phyloP scores from a whole-genome alignment of 2,329 filamentous ascomycete genomes.

The Aspergillus costaricaensis region DNA sequence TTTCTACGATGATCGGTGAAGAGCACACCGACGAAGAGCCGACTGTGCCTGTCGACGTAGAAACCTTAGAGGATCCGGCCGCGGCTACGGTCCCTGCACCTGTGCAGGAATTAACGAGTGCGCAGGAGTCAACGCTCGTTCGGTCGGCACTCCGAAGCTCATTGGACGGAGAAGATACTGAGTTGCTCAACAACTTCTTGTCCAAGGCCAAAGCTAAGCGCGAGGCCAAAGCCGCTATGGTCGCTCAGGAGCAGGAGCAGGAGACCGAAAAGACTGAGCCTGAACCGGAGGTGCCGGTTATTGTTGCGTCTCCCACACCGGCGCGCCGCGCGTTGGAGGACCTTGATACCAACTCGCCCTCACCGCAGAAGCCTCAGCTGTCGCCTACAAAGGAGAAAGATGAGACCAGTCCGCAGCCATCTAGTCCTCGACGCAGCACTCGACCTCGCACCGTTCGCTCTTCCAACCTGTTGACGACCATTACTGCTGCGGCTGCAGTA shows the following conservation, averaged over 20 bases:
- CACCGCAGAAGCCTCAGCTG: constrained; percentile 33
- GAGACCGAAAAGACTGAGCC: constrained; percentile 19
- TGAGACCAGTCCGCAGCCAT: constrained; percentile 19
- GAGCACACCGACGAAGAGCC: constrained; percentile 5
- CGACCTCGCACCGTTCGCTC: constrained; percentile 27
- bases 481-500: constrained; percentile 25
- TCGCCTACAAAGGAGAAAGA: constrained; percentile 33
- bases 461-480: constrained; percentile 20
- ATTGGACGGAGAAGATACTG: constrained; percentile 43
- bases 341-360: constrained; percentile 43
- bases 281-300: constrained; percentile 13
- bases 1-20: constrained; percentile 16
- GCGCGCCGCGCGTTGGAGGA: constrained; percentile 39
- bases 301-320: constrained; percentile 29
- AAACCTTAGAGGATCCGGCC: not conserved
- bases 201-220: constrained; percentile 46
- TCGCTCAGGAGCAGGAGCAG: constrained; percentile 9
- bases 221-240: constrained; percentile 34
- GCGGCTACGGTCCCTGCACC: constrained; percentile 12
- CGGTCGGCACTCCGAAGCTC: constrained; percentile 41
- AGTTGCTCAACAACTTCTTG: constrained; percentile 43
- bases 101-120: constrained; percentile 30
- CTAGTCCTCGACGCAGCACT: constrained; percentile 42
- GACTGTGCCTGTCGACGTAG: constrained; percentile 1
- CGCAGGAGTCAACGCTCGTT: constrained; percentile 36